These are phyloP conservation scores for Saprolegnia diclina DNA, from an alignment of 352 stramenopile species.

Conservation along the genomic window DNA sequence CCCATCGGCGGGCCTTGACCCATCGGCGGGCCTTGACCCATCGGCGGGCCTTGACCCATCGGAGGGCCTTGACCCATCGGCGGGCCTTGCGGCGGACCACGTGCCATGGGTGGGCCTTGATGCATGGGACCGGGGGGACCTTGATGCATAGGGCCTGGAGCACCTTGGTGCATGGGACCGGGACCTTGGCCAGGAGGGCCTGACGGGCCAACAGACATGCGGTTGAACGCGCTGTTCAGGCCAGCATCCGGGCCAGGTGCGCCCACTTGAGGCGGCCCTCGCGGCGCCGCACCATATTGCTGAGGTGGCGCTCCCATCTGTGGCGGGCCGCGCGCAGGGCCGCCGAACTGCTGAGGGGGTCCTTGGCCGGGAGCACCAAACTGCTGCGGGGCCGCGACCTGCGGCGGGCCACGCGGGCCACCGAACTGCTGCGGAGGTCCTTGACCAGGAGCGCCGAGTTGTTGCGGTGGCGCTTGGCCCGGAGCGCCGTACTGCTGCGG, in stretches of 20 bases:
- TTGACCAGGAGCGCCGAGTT: not conserved
- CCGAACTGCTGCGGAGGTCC: not conserved
- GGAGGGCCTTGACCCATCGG: not conserved
- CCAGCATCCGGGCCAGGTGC: not conserved
- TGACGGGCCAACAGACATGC: not conserved
- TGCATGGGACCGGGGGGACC: no score
- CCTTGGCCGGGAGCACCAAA: not conserved
- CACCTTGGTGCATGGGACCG: no score
- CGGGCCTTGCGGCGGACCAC: not conserved
- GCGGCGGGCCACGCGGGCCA: no score
- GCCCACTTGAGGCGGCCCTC: not conserved
- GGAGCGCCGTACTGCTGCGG: not conserved
- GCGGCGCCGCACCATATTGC: constrained; percentile 1
- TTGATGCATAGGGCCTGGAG: not conserved
- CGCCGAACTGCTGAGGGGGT: not conserved
- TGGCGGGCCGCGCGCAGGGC: not conserved
- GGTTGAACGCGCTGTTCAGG: not conserved
- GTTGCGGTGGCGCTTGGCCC: not conserved
- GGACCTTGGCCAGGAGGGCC: not conserved
- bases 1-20: not conserved
- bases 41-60: not conserved
- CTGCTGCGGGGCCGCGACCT: not conserved
- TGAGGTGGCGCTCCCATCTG: not conserved
- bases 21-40: constrained; percentile 1
- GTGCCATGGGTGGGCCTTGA: constrained; percentile 1